A percentile compares a stretch with the other conserved stretches of the same genome.
These are phyloP conservation scores for Ophiostoma sp. DNA, from an alignment of 2,329 filamentous ascomycete species.

Conservation along the genomic window DNA sequence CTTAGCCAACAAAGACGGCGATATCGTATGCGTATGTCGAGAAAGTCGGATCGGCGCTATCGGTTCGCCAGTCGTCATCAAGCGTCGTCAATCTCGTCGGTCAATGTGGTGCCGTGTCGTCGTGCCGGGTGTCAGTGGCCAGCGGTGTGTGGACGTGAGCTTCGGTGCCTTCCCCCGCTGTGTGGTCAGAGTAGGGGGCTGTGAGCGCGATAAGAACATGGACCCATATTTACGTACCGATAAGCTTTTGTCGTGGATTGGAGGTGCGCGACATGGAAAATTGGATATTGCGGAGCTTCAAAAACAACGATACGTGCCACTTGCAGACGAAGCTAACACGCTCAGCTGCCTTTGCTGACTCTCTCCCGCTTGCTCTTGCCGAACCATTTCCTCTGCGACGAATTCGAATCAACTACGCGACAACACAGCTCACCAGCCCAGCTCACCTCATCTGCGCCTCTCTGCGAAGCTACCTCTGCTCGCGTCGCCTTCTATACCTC, in stretches of 20 bases:
- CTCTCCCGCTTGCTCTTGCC: neutral
- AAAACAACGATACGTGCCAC: neutral
- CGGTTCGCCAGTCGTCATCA: neutral
- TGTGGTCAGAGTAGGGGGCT: constrained; percentile 9
- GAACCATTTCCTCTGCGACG: too few species aligned
- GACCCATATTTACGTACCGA: constrained; percentile 20
- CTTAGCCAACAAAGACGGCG: neutral
- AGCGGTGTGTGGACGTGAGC: constrained; percentile 16
- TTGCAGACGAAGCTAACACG: neutral
- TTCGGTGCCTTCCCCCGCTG: neutral
- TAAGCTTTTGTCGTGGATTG: constrained; percentile 17
- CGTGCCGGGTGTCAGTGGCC: constrained; percentile 4
- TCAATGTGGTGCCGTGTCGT: constrained; percentile 4
- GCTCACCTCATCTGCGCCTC: too few species aligned
- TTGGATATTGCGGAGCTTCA: constrained; percentile 23
- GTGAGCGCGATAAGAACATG: constrained; percentile 16
- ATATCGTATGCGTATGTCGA: neutral
- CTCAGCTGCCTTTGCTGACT: neutral
- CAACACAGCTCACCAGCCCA: neutral
- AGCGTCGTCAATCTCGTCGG: neutral
- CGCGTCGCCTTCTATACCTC: neutral
- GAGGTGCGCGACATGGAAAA: constrained; percentile 21
- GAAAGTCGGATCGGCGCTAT: neutral
- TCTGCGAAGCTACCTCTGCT: too few species aligned
- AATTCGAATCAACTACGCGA: neutral